These are phyloP conservation scores for Lodderomyces elongisporus DNA, from an alignment of 1,139 yeast species.

Conservation along the genomic window DNA sequence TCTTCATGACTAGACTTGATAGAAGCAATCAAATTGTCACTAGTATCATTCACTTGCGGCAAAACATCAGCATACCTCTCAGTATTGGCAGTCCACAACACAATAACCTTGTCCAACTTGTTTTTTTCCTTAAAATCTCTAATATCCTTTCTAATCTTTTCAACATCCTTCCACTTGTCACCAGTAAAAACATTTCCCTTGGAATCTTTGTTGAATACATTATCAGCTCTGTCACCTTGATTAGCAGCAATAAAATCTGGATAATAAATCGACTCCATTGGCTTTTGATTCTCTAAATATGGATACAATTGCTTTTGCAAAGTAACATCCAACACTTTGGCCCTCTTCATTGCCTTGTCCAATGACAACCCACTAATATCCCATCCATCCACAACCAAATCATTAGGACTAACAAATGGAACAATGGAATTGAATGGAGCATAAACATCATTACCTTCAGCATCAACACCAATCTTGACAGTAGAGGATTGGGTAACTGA, in stretches of 20 bases:
- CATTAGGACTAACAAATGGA: conserved; percentile 88
- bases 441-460: conserved; percentile 77
- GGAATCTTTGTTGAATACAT: conserved; percentile 52
- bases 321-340: conserved; percentile 81
- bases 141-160: conserved; percentile 79
- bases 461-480: conserved; percentile 80
- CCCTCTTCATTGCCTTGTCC: conserved; percentile 77
- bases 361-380: conserved; percentile 74
- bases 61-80: conserved; percentile 83
- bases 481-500: conserved; percentile 96
- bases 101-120: conserved; percentile 77
- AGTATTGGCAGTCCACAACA: conserved; percentile 96
- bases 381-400: conserved; percentile 91
- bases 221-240: conserved; percentile 89
- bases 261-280: conserved; percentile 83
- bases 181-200: conserved; percentile 49
- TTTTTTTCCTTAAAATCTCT: conserved; percentile 70
- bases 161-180: conserved; percentile 88
- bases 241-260: conserved; percentile 97
- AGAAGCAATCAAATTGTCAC: conserved; percentile 69
- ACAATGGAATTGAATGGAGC: conserved; percentile 89
- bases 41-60: conserved; percentile 81
- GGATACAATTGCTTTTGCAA: conserved; percentile 74
- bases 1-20: conserved; percentile 78
- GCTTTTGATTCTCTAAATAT: conserved; percentile 58